Evolutionary conservation across 768 basidiomycete genomes (phyloP).

Genomic region (Leccinum incarnatum): DNA sequence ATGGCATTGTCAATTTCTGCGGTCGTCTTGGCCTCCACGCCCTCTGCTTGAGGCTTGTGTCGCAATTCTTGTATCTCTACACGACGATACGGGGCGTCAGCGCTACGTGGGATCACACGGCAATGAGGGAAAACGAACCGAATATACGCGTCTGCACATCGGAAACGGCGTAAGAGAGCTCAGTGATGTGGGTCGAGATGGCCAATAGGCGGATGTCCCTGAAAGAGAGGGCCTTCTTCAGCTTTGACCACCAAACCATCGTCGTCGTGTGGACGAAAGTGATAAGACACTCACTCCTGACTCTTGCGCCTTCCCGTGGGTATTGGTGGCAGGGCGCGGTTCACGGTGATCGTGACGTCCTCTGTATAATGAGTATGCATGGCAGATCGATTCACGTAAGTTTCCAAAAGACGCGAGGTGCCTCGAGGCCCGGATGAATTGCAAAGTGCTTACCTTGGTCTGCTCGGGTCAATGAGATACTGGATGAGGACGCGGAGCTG

Average conservation of each 20-base stretch:
- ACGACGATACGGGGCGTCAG: slow-evolving; percentile 12
- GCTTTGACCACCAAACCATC: slow-evolving; percentile 26
- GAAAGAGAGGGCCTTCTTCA: slow-evolving; percentile 27
- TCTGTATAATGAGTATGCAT: slow-evolving; percentile 43
- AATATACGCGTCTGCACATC: slow-evolving; percentile 92
- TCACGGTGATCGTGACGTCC: slow-evolving; percentile 68
- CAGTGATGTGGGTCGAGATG: slow-evolving; percentile 82
- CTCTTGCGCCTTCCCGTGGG: slow-evolving; percentile 54
- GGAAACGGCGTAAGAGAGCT: slow-evolving; percentile 81
- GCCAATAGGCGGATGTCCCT: slow-evolving; percentile 77
- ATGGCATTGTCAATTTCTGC: slow-evolving; percentile 79
- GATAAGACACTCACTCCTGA: slow-evolving; percentile 57
- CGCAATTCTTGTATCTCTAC: slow-evolving; percentile 91
- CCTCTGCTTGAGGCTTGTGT: slow-evolving; percentile 73
- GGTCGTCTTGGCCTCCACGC: slow-evolving; percentile 53
- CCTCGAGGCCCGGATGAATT: slow-evolving; percentile 22
- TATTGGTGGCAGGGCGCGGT: slow-evolving; percentile 40
- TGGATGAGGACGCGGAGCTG: slow-evolving; percentile 43
- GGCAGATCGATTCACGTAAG: slow-evolving; percentile 35
- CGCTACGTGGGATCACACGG: neutral
- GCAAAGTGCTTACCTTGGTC: slow-evolving; percentile 58
- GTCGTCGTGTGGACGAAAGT: slow-evolving; percentile 16
- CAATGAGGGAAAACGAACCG: slow-evolving; percentile 43
- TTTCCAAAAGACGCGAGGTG: slow-evolving; percentile 25
- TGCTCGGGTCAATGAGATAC: slow-evolving; percentile 48